phyloP scores from a whole-genome alignment of 2,329 filamentous ascomycete genomes.

The Fusarium albosuccineum region DNA sequence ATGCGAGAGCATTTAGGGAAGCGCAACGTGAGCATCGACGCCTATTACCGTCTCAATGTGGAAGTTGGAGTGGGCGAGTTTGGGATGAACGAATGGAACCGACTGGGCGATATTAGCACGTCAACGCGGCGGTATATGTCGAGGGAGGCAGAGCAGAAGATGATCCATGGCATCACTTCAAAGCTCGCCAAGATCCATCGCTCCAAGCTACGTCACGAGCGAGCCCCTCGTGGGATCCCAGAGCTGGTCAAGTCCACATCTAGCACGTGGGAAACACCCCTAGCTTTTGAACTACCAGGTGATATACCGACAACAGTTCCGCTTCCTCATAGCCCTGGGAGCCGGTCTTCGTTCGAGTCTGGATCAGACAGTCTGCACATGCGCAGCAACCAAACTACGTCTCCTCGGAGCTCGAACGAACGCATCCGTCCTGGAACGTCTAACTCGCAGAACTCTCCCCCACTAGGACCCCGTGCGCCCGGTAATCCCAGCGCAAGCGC shows the following conservation, averaged over 20 bases:
- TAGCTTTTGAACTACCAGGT: slow-evolving; percentile 71
- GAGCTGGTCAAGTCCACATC: slow-evolving; percentile 59
- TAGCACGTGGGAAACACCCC: slow-evolving; percentile 58
- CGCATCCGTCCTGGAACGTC: slow-evolving; percentile 53
- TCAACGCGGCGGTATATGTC: slow-evolving; percentile 87
- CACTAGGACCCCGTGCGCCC: slow-evolving; percentile 41
- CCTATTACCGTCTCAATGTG: slow-evolving; percentile 97
- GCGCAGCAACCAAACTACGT: slow-evolving; percentile 50
- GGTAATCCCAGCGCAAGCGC: slow-evolving; percentile 46
- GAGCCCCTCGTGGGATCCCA: slow-evolving; percentile 57
- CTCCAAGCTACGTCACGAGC: slow-evolving; percentile 77
- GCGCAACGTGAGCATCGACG: slow-evolving; percentile 85
- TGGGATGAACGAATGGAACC: slow-evolving; percentile 98
- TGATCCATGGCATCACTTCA: slow-evolving; percentile 80
- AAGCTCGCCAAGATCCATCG: slow-evolving; percentile 88
- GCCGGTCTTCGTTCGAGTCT: slow-evolving; percentile 69
- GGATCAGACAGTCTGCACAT: slow-evolving; percentile 64
- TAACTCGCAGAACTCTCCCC: slow-evolving; percentile 47
- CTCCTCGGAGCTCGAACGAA: slow-evolving; percentile 66
- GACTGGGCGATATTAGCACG: slow-evolving; percentile 94
- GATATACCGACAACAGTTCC: slow-evolving; percentile 61
- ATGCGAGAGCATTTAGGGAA: slow-evolving; percentile 80
- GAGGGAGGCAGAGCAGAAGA: slow-evolving; percentile 78
- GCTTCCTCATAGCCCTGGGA: slow-evolving; percentile 55
- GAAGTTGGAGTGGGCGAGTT: slow-evolving; percentile 97